Base-by-base conservation (phyloP, 345 rosid species). In the Moricandia arvensis region DNA sequence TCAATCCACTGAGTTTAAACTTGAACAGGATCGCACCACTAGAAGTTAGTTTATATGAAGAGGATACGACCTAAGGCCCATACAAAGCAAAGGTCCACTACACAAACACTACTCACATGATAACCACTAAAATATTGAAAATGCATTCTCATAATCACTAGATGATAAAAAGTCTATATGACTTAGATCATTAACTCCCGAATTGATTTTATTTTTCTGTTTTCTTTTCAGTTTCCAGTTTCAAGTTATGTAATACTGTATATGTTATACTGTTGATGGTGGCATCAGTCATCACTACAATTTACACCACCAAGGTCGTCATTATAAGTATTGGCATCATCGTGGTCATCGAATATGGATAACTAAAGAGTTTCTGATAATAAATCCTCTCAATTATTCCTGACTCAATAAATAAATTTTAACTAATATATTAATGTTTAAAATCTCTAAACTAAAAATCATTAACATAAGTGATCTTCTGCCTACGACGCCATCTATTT, bases 61-160 rank as follows among this genome's bases (percentile, higher is more conserved):
- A 66, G 45, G 60, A 67, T 67, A 75, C 53, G 68, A 67, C 9
- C 47, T 45, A 45, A 59, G 61, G 51, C 53, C 78, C 72, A 74
- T 58, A 66, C 72, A 74, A 58, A 57, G n/a, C 2, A 37, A 59
- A 17, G 24, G 31, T 74, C 71, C 66, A 65, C 66, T 43, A 74
- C 58, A 18, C 1, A 71, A 6, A 63, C 27, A 69, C 27, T 33
- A 63, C 55, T 59, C 61, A 49, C 49, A 21, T 66, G 4, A 38
- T 30, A 47, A 65, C 43, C 54, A 53, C 30, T 57, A 57, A 13
- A 57, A 12, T 11, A 74, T 43, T 21, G 37, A 75, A 59, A 45
- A 21, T 58, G 34, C 60, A 59, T 18, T 75, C 41, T 59, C 38
- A 33, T 75, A 59, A 59, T 67, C 37, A 58, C 37, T 31, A 41